Evolutionary conservation across 805 yeast species (phyloP).

Genomic region (Saturnispora quitensis): DNA sequence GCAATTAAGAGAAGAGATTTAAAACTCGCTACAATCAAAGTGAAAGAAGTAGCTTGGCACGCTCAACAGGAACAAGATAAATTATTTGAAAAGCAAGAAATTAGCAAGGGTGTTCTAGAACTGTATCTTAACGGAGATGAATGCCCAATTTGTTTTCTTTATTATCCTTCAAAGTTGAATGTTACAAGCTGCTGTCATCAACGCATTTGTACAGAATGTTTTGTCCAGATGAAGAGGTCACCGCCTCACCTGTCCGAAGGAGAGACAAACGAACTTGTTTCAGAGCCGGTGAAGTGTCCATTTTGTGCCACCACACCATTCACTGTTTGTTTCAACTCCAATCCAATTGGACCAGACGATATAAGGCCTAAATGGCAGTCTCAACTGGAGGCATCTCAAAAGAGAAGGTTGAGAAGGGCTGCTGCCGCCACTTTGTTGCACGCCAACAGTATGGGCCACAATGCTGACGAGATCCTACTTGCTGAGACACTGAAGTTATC

Average conservation of each 20-base stretch:
- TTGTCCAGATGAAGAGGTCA: slow-evolving; percentile 85
- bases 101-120: slow-evolving; percentile 40
- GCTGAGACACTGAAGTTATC: slow-evolving; percentile 3
- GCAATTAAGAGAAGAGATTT: slow-evolving; percentile 41
- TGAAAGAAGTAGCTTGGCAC: slow-evolving; percentile 32
- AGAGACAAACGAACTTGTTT: slow-evolving; percentile 57
- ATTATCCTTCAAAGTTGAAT: slow-evolving; percentile 71
- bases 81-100: slow-evolving; percentile 28
- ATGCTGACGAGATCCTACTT: background rate
- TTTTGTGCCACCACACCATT: slow-evolving; percentile 76
- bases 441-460: slow-evolving; percentile 30
- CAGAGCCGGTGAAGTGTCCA: slow-evolving; percentile 89
- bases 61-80: slow-evolving; percentile 20
- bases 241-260: slow-evolving; percentile 55
- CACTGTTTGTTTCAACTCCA: slow-evolving; percentile 59
- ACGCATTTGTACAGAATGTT: slow-evolving; percentile 92
- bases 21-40: slow-evolving; percentile 32
- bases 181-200: slow-evolving; percentile 83
- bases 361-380: slow-evolving; percentile 92
- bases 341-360: slow-evolving; percentile 38
- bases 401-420: slow-evolving; percentile 71
- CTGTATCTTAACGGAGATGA: slow-evolving; percentile 66
- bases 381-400: slow-evolving; percentile 61
- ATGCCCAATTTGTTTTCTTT: slow-evolving; percentile 91
- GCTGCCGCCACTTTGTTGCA: slow-evolving; percentile 95